These are phyloP conservation scores for Nitzschia sp. DNA, from an alignment of 108 stramenopile species.

Conservation along the genomic window DNA sequence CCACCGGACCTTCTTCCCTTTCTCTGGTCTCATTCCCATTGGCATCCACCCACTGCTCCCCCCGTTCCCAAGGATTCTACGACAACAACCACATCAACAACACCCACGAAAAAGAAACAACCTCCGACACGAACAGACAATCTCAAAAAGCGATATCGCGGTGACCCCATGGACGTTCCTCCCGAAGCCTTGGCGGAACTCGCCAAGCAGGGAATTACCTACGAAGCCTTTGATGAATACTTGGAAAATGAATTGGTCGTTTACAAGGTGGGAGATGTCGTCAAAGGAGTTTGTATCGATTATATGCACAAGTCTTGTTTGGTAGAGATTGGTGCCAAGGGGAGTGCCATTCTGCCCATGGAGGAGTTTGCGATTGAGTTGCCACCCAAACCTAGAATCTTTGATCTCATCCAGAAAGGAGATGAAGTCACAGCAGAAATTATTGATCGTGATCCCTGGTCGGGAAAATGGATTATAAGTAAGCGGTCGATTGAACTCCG, in stretches of 20 bases:
- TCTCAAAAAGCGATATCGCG: slow-evolving; percentile 79
- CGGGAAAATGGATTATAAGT: slow-evolving; percentile 88
- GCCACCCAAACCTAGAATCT: slow-evolving; percentile 54
- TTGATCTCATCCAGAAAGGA: slow-evolving; percentile 73
- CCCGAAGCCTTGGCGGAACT: neutral
- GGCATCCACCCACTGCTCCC: too few relatives aligned
- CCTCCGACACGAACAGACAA: neutral
- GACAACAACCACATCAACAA: too few relatives aligned
- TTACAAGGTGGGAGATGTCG: slow-evolving; percentile 37
- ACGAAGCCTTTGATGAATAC: slow-evolving; percentile 73
- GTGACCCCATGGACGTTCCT: slow-evolving; percentile 9
- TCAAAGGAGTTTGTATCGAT: slow-evolving; percentile 76
- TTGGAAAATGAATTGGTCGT: slow-evolving; percentile 64
- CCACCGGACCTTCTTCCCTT: too few relatives aligned
- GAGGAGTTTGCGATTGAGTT: slow-evolving; percentile 73
- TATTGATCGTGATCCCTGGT: slow-evolving; percentile 93
- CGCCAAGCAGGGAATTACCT: slow-evolving; percentile 53
- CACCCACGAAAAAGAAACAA: too few relatives aligned
- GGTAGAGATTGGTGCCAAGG: slow-evolving; percentile 94
- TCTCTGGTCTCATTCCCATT: too few relatives aligned
- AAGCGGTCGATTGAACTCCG: slow-evolving; percentile 88
- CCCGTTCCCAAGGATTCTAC: too few relatives aligned
- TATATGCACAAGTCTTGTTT: slow-evolving; percentile 71
- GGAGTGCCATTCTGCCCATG: slow-evolving; percentile 86
- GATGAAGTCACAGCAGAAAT: slow-evolving; percentile 86